Base-by-base conservation (phyloP, 108 stramenopile species). In the Mayamaea pseudoterrestris region DNA sequence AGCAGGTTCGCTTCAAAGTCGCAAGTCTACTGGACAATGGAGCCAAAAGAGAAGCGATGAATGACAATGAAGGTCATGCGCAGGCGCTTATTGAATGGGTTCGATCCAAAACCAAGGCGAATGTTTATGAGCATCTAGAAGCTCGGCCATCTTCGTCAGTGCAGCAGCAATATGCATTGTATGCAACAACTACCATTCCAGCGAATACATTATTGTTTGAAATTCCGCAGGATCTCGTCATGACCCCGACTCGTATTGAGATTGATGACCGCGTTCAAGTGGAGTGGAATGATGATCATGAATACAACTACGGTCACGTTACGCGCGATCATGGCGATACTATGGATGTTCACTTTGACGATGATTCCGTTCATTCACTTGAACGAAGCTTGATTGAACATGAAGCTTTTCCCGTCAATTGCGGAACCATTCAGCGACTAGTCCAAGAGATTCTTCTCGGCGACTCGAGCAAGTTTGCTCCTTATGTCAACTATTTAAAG, bases 401-500 rank as follows among this genome's bases (percentile, higher is more conserved):
- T 3, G 37, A 39, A 39, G 37, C 18, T 20, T 3, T 3, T 20
- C 18, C 16, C 5, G 37, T 18, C 8, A 14, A 48, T 11, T 76
- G 74, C 40, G 27, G 16, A 3, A 53, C 65, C 4, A 54, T 61
- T 14, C 31, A 25, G 18, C 47, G 30, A 11, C 37, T 71, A 4
- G 23, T 55, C 2, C 30, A 59, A 11, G 69, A 71, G 52, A 35
- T 53, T 30, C 24, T 29, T 30, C 47, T 68, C 23, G 83, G 83
- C 9, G 65, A 80, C 3, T 35, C 65, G 35, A 73, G 71, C 9
- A 53, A 59, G 23, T 80, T 64, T 43, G 80, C 66, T 6, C 87
- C 82, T 13, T 90, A 80, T 30, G 47, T 70, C 25, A 61, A 71
- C 5, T 90, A 84, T 47, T 58, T 90, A 11, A 53, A 61, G 3